A percentile compares a stretch with the other conserved stretches of the same genome.
phyloP scores from a whole-genome alignment of 768 basidiomycete genomes.

The Pholiota microspora region DNA sequence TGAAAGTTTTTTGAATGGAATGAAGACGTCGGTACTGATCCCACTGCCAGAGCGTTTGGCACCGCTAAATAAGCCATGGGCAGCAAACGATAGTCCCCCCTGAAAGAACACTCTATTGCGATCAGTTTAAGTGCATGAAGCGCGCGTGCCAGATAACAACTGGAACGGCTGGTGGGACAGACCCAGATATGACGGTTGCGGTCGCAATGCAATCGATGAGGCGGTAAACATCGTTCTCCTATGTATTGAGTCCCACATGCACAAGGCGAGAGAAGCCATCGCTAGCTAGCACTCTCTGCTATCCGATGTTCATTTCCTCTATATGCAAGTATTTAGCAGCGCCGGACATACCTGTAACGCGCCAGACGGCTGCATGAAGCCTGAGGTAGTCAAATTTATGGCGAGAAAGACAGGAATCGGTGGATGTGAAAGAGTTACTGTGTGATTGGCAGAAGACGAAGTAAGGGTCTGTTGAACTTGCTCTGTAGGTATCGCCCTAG shows the following conservation, averaged over 20 bases:
- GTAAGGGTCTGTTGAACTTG: not conserved
- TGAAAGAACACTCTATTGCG: not conserved
- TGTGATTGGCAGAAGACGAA: not conserved
- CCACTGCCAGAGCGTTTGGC: constrained; percentile 36
- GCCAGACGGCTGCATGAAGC: constrained; percentile 10
- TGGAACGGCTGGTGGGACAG: constrained; percentile 45
- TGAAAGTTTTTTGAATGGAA: constrained; percentile 39
- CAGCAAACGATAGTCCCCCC: constrained; percentile 43
- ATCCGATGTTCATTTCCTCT: not conserved
- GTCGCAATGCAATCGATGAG: too few relatives aligned
- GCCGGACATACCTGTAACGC: not conserved
- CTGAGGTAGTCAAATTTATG: constrained; percentile 6
- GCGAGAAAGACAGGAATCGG: not conserved
- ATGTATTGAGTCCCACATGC: not conserved
- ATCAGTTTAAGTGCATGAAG: not conserved
- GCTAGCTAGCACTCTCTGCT: not conserved
- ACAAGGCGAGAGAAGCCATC: not conserved
- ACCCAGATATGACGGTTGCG: constrained; percentile 41
- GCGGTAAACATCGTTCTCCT: not conserved
- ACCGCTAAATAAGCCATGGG: constrained; percentile 40
- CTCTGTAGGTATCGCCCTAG: not conserved
- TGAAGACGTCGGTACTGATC: constrained; percentile 31
- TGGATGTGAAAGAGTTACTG: not conserved
- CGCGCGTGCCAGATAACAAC: constrained; percentile 42
- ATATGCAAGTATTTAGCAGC: constrained; percentile 2